These are phyloP conservation scores for Hibiscus mutabilis DNA, from an alignment of 345 rosid genomes.

Conservation along the genomic window DNA sequence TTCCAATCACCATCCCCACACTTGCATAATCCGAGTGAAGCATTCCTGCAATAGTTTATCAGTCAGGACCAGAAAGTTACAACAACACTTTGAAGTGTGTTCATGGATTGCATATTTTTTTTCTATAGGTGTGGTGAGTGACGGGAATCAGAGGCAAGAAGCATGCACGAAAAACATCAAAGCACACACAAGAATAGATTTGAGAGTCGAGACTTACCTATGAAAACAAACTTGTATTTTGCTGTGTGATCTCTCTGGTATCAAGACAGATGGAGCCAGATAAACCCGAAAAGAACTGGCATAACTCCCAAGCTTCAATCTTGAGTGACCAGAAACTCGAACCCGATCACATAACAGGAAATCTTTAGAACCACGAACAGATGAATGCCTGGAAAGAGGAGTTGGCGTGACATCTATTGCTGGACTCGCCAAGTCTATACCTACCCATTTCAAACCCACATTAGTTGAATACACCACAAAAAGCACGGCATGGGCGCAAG, in stretches of 20 bases:
- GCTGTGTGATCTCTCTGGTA: constrained; percentile 50
- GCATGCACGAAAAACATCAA: not conserved
- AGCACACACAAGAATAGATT: not conserved
- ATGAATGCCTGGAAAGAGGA: constrained; percentile 14
- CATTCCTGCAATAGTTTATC: constrained; percentile 43
- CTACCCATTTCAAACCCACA: constrained; percentile 27
- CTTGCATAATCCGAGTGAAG: constrained; percentile 55
- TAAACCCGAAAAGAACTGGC: constrained; percentile 49
- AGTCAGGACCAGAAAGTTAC: not conserved
- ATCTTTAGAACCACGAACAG: constrained; percentile 26
- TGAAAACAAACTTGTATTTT: constrained; percentile 76
- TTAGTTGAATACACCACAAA: not conserved
- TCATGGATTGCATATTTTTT: not conserved
- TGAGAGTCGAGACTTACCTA: constrained; percentile 37
- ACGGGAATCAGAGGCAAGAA: not conserved
- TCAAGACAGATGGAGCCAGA: constrained; percentile 40
- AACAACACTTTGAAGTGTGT: not conserved
- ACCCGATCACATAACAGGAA: constrained; percentile 60
- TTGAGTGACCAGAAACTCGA: constrained; percentile 57
- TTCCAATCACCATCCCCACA: constrained; percentile 76
- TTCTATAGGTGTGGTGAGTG: not conserved
- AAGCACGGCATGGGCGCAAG: not conserved
- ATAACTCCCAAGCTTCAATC: constrained; percentile 56
- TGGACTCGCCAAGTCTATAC: constrained; percentile 42
- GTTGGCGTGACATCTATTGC: constrained; percentile 43